These are phyloP conservation scores for Scleroderma citrinum DNA, from an alignment of 768 basidiomycete species.

Conservation along the genomic window DNA sequence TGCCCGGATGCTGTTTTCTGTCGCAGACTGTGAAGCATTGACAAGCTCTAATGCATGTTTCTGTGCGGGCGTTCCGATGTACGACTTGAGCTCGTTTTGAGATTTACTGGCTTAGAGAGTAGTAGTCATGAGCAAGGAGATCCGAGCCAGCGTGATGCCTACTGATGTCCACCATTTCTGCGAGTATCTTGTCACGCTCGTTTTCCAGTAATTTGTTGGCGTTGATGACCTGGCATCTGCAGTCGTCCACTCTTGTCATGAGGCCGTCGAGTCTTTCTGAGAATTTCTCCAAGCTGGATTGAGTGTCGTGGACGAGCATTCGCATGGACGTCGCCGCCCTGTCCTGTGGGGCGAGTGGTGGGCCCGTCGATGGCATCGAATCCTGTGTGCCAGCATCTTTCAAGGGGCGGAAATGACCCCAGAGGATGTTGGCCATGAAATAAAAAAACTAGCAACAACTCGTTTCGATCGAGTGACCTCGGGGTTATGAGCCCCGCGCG, in stretches of 20 bases:
- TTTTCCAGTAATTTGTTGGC: conserved; percentile 54
- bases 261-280: conserved; percentile 51
- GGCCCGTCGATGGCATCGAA: conserved; percentile 16
- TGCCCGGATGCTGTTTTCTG: conserved; percentile 33
- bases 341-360: conserved; percentile 49
- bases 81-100: conserved; percentile 54
- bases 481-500: conserved; percentile 46
- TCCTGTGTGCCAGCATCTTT: conserved; percentile 31
- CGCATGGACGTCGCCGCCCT: conserved; percentile 66
- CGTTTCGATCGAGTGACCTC: conserved; percentile 46
- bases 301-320: conserved; percentile 68
- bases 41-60: conserved; percentile 32
- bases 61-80: conserved; percentile 55
- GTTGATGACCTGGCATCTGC: conserved; percentile 46
- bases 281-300: conserved; percentile 64
- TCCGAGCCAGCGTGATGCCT: not conserved
- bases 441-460: conserved; percentile 32
- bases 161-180: conserved; percentile 36
- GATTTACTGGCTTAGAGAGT: conserved; percentile 50
- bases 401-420: conserved; percentile 47
- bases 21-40: conserved; percentile 36
- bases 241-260: conserved; percentile 42
- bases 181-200: conserved; percentile 50
- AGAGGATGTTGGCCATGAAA: conserved; percentile 25
- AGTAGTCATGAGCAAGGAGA: conserved; percentile 9